phyloP scores from a whole-genome alignment of 192 early-diverging fungal genomes.

The Glomus cerebriforme region DNA sequence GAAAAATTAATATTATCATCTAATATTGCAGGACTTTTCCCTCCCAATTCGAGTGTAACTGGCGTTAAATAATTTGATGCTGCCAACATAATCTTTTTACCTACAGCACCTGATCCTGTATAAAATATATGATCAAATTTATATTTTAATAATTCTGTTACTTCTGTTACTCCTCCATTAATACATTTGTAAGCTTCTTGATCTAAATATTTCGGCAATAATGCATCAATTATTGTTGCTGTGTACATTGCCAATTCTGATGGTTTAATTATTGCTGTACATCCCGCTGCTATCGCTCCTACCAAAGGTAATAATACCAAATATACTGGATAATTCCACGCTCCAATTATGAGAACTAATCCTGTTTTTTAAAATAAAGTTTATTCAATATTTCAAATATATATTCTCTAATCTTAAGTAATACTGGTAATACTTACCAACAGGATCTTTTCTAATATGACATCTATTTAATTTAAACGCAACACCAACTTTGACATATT shows the following conservation, averaged over 20 bases:
- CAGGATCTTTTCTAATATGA: constrained; percentile 71
- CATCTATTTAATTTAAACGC: constrained; percentile 49
- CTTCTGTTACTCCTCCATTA: constrained; percentile 74
- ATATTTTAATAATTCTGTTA: constrained; percentile 69
- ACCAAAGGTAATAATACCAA: constrained; percentile 73
- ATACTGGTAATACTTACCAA: constrained; percentile 48
- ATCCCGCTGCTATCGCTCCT: constrained; percentile 89
- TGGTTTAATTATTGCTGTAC: constrained; percentile 79
- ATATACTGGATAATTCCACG: constrained; percentile 62
- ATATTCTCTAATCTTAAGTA: background rate
- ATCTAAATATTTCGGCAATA: constrained; percentile 81
- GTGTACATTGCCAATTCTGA: constrained; percentile 77
- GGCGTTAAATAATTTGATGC: constrained; percentile 85
- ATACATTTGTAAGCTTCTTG: constrained; percentile 62
- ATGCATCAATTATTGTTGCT: constrained; percentile 57
- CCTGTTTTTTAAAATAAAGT: constrained; percentile 23
- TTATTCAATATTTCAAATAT: background rate
- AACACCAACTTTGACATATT: constrained; percentile 43
- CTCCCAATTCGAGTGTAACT: constrained; percentile 91
- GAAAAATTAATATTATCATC: constrained; percentile 66
- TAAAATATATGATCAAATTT: constrained; percentile 93
- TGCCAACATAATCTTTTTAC: constrained; percentile 80
- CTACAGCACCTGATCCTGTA: constrained; percentile 83
- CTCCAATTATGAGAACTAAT: constrained; percentile 44
- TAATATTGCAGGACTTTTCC: constrained; percentile 78